Percentiles rank a stretch among this genome's conserved stretches.
Conservation (phyloP, 2,329 filamentous ascomycete genomes). For the Exophiala xenobiotica region DNA sequence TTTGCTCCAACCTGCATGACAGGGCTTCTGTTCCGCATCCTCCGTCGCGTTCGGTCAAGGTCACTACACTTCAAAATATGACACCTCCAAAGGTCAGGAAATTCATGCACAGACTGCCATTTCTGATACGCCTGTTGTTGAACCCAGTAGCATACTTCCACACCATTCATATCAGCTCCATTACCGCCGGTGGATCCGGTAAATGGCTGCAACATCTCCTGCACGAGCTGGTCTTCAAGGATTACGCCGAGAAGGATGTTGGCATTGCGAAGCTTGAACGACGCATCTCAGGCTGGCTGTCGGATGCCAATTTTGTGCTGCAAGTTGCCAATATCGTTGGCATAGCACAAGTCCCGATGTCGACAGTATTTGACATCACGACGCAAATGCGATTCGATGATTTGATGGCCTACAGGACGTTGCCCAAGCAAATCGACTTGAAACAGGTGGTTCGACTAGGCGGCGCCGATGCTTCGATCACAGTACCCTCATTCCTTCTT, state of each 20-base stretch:
- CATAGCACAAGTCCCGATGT: constrained; percentile 50
- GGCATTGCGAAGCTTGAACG: constrained; percentile 49
- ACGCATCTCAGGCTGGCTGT: constrained; percentile 51
- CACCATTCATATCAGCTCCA: constrained; percentile 50
- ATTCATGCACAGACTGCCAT: constrained; percentile 52
- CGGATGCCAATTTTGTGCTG: constrained; percentile 54
- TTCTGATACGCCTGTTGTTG: constrained; percentile 50
- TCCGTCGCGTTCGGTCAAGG: constrained; percentile 48
- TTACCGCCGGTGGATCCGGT: constrained; percentile 52
- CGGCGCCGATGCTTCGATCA: constrained; percentile 51
- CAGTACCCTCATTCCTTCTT: constrained; percentile 51
- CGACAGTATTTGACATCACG: constrained; percentile 50
- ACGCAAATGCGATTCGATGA: constrained; percentile 48
- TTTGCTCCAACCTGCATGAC: constrained; percentile 50
- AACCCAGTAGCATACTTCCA: constrained; percentile 54
- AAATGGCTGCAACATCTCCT: constrained; percentile 51
- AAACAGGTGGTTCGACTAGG: constrained; percentile 52
- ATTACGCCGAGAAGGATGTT: constrained; percentile 44
- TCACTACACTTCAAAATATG: constrained; percentile 50
- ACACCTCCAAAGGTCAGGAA: constrained; percentile 41
- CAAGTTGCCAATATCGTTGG: constrained; percentile 48
- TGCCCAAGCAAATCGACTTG: constrained; percentile 44
- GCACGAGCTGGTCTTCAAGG: constrained; percentile 51
- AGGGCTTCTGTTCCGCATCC: constrained; percentile 52
- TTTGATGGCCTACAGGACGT: constrained; percentile 51